A percentile compares a stretch with the other conserved stretches of the same genome.
Evolutionary conservation across 78 protist species (phyloP).

Genomic region (Pelomyxa schiedti): DNA sequence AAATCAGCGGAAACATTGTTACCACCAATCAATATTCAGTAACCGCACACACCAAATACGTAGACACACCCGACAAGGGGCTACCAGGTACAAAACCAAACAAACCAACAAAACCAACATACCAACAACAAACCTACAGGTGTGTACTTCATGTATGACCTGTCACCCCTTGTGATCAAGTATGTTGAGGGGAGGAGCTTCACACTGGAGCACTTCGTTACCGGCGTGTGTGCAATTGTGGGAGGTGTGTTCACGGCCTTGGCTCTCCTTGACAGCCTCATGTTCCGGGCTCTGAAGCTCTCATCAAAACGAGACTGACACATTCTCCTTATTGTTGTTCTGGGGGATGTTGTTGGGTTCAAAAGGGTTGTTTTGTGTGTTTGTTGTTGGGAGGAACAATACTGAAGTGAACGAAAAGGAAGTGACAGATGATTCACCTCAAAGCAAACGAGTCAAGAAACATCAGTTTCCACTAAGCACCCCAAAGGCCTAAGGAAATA

Average conservation of each 20-base stretch:
- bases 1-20: slow-evolving; percentile 25
- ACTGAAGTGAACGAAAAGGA: too few relatives aligned
- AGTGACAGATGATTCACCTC: too few relatives aligned
- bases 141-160: slow-evolving; percentile 81
- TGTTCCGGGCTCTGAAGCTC: too few relatives aligned
- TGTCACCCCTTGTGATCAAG: slow-evolving; percentile 79
- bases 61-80: slow-evolving; percentile 28
- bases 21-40: slow-evolving; percentile 78
- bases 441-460: too few relatives aligned
- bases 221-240: slow-evolving; percentile 82
- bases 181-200: slow-evolving; percentile 56
- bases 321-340: too few relatives aligned
- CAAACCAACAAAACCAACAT: too few relatives aligned
- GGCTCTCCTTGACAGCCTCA: slow-evolving; percentile 62
- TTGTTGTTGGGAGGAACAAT: too few relatives aligned
- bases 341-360: too few relatives aligned
- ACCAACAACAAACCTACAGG: slow-evolving; percentile 42
- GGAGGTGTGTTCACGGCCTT: slow-evolving; percentile 92
- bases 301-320: too few relatives aligned
- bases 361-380: too few relatives aligned
- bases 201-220: slow-evolving; percentile 72
- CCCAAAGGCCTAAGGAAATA: too few relatives aligned
- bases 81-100: slow-evolving; percentile 26
- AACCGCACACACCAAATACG: slow-evolving; percentile 62
- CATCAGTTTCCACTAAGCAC: too few relatives aligned